Conservation (phyloP, 2,329 filamentous ascomycete species). For the Paracamarosporium sp. region DNA sequence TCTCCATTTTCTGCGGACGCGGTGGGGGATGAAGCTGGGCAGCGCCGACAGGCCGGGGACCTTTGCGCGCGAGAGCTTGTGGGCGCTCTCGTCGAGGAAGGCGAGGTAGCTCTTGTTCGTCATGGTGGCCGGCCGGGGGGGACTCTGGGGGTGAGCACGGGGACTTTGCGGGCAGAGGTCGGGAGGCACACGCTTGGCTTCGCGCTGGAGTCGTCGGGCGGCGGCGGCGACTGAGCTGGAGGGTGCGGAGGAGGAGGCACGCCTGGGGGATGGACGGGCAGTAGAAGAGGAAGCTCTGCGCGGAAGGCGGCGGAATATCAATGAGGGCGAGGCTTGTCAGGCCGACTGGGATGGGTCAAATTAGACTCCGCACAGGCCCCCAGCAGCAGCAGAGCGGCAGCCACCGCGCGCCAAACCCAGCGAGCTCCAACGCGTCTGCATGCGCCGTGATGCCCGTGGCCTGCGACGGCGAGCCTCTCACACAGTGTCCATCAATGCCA, state of each 20-base stretch:
- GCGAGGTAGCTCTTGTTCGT: constrained; percentile 44
- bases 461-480: background rate
- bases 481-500: background rate
- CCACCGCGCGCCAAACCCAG: too few relatives aligned
- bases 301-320: constrained; percentile 36
- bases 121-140: constrained; percentile 23
- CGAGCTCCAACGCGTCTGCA: background rate
- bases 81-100: constrained; percentile 38
- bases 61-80: constrained; percentile 52
- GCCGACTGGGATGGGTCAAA: constrained; percentile 24
- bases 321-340: constrained; percentile 39
- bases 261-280: background rate
- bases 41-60: constrained; percentile 57
- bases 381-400: too few relatives aligned
- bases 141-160: constrained; percentile 1
- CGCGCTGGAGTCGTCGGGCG: background rate
- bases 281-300: constrained; percentile 11
- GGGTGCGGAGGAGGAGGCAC: constrained; percentile 18
- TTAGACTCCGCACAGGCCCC: constrained; percentile 21
- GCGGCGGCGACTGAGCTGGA: constrained; percentile 4
- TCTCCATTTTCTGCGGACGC: constrained; percentile 70
- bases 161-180: constrained; percentile 1
- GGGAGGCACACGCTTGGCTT: background rate
- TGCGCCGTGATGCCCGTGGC: background rate
- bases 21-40: constrained; percentile 65